phyloP scores from a whole-genome alignment of 2,329 filamentous ascomycete genomes.

The Thielaviopsis punctulata region DNA sequence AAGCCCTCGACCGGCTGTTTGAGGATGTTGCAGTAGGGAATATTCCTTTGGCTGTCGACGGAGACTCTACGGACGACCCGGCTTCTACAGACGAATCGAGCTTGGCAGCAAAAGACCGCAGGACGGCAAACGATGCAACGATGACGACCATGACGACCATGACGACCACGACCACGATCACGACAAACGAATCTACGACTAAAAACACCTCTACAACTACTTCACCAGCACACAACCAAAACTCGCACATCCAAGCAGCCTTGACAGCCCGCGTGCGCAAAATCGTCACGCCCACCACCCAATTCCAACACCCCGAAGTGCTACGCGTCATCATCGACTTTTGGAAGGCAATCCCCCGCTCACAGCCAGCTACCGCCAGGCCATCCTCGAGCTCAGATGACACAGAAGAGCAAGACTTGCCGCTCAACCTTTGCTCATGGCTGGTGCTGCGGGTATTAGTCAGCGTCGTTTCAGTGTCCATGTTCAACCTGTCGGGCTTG shows the following conservation, averaged over 20 bases:
- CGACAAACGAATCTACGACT: background rate
- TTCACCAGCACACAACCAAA: background rate
- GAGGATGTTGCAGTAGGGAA: slow-evolving; percentile 28
- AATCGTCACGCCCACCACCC: slow-evolving; percentile 32
- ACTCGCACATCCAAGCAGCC: background rate
- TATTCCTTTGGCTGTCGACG: no score
- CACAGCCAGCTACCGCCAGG: slow-evolving; percentile 8
- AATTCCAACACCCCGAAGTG: slow-evolving; percentile 44
- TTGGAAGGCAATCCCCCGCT: slow-evolving; percentile 44
- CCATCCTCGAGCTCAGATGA: background rate
- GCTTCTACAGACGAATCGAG: no score
- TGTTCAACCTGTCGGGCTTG: slow-evolving; percentile 52
- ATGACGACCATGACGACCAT: background rate
- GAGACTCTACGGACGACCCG: no score
- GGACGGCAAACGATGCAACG: no score
- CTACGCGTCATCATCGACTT: slow-evolving; percentile 44
- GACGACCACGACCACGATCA: background rate
- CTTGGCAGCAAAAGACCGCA: no score
- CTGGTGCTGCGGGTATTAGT: slow-evolving; percentile 48
- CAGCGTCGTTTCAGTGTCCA: slow-evolving; percentile 40
- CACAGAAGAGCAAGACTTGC: slow-evolving; percentile 15
- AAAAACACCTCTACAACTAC: slow-evolving; percentile 11
- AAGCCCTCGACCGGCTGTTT: slow-evolving; percentile 55
- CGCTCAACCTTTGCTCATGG: slow-evolving; percentile 38
- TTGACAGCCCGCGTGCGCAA: slow-evolving; percentile 22